A percentile compares a stretch with the other conserved stretches of the same genome.
Conservation (phyloP, 1,139 yeast species). For the Kodamaea fungicola region DNA sequence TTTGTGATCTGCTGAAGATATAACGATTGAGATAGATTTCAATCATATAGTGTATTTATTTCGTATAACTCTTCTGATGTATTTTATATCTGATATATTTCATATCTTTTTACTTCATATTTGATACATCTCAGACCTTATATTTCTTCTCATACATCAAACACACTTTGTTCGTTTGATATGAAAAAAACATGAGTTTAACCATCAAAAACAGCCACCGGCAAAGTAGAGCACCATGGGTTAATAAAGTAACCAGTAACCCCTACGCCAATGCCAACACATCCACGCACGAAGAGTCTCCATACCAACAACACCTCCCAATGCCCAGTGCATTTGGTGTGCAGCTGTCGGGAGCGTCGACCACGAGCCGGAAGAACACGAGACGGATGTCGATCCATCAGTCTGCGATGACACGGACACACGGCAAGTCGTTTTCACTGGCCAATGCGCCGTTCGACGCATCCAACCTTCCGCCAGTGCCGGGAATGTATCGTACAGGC, state of each 20-base stretch:
- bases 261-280: conserved; percentile 37
- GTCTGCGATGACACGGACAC: conserved; percentile 38
- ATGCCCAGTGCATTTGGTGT: conserved; percentile 5
- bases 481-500: conserved; percentile 21
- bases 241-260: conserved; percentile 19
- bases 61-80: too few species aligned
- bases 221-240: conserved; percentile 48
- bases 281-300: conserved; percentile 7
- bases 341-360: conserved; percentile 10
- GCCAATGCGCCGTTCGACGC: conserved; percentile 20
- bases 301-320: conserved; percentile 2
- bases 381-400: conserved; percentile 45
- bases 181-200: conserved; percentile 23
- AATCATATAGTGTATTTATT: too few species aligned
- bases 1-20: too few species aligned
- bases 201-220: conserved; percentile 32
- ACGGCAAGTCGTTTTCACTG: conserved; percentile 26
- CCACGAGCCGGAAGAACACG: conserved; percentile 21
- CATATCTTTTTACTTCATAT: too few species aligned
- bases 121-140: too few species aligned
- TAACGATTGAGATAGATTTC: too few species aligned
- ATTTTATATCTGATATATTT: too few species aligned
- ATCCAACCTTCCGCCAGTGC: conserved; percentile 38
- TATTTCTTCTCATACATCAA: too few species aligned
- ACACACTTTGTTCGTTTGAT: too few species aligned